Evolutionary conservation across 345 rosid genomes (phyloP).

Genomic region (Murraya koenigii): DNA sequence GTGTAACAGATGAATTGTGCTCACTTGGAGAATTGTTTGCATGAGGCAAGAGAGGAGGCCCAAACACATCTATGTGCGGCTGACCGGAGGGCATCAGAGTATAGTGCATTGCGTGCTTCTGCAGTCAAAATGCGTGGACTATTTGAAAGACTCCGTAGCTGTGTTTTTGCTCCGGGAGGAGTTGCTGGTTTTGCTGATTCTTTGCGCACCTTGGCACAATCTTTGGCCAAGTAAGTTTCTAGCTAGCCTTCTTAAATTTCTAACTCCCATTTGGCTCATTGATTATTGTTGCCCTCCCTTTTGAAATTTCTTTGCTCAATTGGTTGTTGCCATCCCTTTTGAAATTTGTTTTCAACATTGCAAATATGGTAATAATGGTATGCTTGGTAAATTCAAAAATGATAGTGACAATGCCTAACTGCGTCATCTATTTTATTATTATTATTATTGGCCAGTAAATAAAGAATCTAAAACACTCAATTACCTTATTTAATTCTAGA

Average conservation of each 20-base stretch:
- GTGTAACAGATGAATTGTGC: conserved; percentile 89
- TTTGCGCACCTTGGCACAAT: conserved; percentile 74
- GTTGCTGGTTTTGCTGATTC: conserved; percentile 80
- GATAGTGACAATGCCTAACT: background rate
- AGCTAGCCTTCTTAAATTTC: background rate
- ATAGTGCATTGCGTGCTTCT: conserved; percentile 74
- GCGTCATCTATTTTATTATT: background rate
- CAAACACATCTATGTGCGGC: conserved; percentile 96
- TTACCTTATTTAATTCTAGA: background rate
- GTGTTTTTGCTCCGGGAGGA: conserved; percentile 61
- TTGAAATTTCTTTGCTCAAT: background rate
- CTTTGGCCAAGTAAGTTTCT: conserved; percentile 77
- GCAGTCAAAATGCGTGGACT: conserved; percentile 83
- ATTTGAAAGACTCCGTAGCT: conserved; percentile 71
- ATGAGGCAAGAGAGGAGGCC: conserved; percentile 98
- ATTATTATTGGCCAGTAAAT: background rate
- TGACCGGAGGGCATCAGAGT: conserved; percentile 85
- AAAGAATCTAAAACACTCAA: background rate
- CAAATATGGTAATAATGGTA: background rate
- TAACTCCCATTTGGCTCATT: background rate
- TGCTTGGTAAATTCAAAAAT: background rate
- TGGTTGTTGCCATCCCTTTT: background rate
- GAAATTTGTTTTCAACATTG: background rate
- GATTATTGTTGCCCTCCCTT: background rate
- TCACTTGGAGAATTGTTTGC: conserved; percentile 94